A percentile compares a stretch with the other conserved stretches of the same genome.
Conservation (phyloP, 345 rosid genomes). For the Cochlearia excelsa region DNA sequence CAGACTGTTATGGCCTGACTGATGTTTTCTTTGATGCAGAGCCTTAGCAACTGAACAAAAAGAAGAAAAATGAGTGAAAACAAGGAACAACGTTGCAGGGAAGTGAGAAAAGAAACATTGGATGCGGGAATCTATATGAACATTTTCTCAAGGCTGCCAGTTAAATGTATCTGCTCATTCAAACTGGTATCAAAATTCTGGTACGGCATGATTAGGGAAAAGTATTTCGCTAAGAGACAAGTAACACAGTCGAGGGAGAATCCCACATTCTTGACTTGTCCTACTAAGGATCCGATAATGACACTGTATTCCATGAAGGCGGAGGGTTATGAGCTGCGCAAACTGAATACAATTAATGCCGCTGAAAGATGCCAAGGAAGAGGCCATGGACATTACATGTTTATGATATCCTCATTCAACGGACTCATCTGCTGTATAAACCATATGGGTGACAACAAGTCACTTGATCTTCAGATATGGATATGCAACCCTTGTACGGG, state of each 20-base stretch:
- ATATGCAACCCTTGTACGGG: conserved; percentile 35
- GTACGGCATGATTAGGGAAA: neutral
- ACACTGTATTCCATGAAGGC: conserved; percentile 6
- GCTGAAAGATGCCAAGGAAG: neutral
- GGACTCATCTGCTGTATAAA: conserved; percentile 23
- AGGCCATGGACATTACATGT: neutral
- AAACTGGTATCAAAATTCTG: conserved; percentile 28
- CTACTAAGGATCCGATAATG: neutral
- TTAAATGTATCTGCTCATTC: conserved; percentile 14
- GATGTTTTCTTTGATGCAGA: conserved; percentile 23
- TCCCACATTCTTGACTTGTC: conserved; percentile 22
- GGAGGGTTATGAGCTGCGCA: neutral
- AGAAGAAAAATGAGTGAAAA: conserved; percentile 29
- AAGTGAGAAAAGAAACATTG: conserved; percentile 10
- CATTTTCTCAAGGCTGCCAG: conserved; percentile 30
- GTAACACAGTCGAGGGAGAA: conserved; percentile 21
- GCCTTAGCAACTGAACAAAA: conserved; percentile 13
- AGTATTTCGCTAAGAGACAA: conserved; percentile 15
- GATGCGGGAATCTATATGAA: conserved; percentile 13
- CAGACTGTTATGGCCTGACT: conserved; percentile 1
- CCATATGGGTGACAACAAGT: neutral
- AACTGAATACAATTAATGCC: neutral
- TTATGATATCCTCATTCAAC: conserved; percentile 20
- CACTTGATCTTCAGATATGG: conserved; percentile 32
- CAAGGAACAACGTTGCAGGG: neutral